phyloP scores from a whole-genome alignment of 176 grass and related monocot species.

The Musa schizocarpa region DNA sequence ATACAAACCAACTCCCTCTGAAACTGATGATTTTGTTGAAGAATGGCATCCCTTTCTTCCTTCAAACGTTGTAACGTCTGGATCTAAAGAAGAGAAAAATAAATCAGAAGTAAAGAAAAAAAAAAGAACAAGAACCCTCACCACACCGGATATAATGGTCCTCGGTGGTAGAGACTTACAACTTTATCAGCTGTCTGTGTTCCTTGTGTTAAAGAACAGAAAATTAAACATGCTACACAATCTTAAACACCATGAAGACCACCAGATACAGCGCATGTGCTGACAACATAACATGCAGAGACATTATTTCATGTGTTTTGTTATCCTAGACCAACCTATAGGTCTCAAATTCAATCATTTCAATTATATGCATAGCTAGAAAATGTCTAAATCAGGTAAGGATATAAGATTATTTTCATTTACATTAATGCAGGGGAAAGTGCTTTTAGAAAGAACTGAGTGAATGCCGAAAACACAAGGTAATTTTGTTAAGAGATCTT shows the following conservation, averaged over 20 bases:
- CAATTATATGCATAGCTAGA: too few relatives aligned
- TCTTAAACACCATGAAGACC: too few relatives aligned
- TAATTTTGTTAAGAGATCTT: not conserved
- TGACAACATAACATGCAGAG: not conserved
- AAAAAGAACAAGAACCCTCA: not conserved
- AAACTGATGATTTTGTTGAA: slow-evolving; percentile 89
- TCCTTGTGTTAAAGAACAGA: not conserved
- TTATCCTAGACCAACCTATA: too few relatives aligned
- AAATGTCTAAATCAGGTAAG: too few relatives aligned
- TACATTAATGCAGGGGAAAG: not conserved
- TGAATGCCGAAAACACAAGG: not conserved
- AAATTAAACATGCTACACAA: not conserved
- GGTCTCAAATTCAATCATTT: too few relatives aligned
- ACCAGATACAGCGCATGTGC: too few relatives aligned
- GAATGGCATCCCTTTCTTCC: slow-evolving; percentile 76
- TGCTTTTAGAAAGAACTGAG: not conserved
- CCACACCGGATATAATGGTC: not conserved
- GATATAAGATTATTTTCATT: not conserved
- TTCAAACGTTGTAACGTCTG: slow-evolving; percentile 63
- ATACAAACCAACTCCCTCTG: slow-evolving; percentile 67
- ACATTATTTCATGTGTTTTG: not conserved
- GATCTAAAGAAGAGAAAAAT: slow-evolving; percentile 34
- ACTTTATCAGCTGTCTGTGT: not conserved
- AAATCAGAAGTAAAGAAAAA: not conserved
- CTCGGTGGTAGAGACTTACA: not conserved